Evolutionary conservation across 1,284 basidiomycete species (phyloP), one percentile per base, ranked within the genome.

Genomic region (Boletus holoroseus): DNA sequence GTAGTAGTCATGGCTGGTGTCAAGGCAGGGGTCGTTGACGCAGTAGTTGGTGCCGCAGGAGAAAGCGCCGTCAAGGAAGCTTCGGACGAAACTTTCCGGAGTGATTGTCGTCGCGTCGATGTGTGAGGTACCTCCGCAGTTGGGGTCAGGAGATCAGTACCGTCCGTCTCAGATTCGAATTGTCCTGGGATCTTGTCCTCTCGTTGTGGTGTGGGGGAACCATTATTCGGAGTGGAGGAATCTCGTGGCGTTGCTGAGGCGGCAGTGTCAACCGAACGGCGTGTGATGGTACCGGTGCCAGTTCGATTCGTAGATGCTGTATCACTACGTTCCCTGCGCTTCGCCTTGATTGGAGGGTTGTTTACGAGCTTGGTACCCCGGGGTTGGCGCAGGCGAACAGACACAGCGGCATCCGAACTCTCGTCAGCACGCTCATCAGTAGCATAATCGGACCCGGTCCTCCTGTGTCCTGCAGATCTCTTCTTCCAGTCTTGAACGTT

Each of bases 401-500:
- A 47, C 30, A 68, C 31, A 22, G 59, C 62, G 7, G 60, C 64
- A 36, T 68, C 69, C 26, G 68, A 71, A 24, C 64, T 63, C 39
- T 71, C 70, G 11, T 63, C 67, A n/a, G 55, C 58, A 49, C 58
- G 66, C 8, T 68, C 66, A 20, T 68, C 65, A 1, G 65, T 68
- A 27, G 63, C 45, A 42, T 64, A 68, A 34, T 67, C 63, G 5
- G 63, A 65, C 22, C 53, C 57, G 1, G 50, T 47, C 16, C 46
- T 56, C 40, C 49, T 64, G 48, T 62, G 43, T 13, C 54, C 68
- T 34, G 61, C 54, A 38, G 62, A 56, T 41, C 63, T 61, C 50
- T 57, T 67, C 61, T 74, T 77, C 68, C 74, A 67, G 54, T 74
- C 74, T 5, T 68, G 63, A 27, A 67, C 58, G 32, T 74, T 76